A percentile compares a stretch with the other conserved stretches of the same genome.
These are phyloP conservation scores for Paramecium tetraurelia DNA, from an alignment of 73 alveolate species.

Conservation along the genomic window DNA sequence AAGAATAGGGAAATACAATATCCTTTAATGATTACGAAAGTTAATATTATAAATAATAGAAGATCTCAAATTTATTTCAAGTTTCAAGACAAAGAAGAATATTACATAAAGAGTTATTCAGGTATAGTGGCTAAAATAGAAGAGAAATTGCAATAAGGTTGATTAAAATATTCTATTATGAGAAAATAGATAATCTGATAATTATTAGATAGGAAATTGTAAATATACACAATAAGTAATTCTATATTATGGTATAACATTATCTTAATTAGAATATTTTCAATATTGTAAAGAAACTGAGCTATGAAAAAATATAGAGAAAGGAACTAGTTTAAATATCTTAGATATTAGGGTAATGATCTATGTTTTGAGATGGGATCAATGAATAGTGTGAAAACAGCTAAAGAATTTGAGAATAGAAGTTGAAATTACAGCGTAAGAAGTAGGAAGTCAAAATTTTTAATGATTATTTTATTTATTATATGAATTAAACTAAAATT, in stretches of 20 bases:
- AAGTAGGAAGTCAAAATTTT: neutral
- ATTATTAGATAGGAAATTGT: neutral
- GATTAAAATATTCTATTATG: conserved; percentile 9
- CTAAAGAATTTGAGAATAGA: neutral
- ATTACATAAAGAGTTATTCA: too few species aligned
- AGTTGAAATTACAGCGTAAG: neutral
- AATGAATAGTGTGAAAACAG: neutral
- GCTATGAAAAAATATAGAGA: conserved; percentile 37
- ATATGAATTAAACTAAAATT: neutral
- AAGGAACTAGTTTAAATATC: neutral
- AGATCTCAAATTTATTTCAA: neutral
- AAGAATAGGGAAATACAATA: too few species aligned
- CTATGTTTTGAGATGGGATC: neutral
- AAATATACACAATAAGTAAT: neutral
- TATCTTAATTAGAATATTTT: too few species aligned
- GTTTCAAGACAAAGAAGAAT: conserved; percentile 12
- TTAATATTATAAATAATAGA: too few species aligned
- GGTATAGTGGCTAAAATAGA: too few species aligned
- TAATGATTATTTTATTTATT: neutral
- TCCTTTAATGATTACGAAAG: too few species aligned
- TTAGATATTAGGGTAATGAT: neutral
- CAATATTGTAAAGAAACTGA: too few species aligned
- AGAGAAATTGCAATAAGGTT: neutral
- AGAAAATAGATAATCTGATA: conserved; percentile 12
- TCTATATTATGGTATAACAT: too few species aligned